Conservation (phyloP, 768 basidiomycete species). For the Chiua virens region DNA sequence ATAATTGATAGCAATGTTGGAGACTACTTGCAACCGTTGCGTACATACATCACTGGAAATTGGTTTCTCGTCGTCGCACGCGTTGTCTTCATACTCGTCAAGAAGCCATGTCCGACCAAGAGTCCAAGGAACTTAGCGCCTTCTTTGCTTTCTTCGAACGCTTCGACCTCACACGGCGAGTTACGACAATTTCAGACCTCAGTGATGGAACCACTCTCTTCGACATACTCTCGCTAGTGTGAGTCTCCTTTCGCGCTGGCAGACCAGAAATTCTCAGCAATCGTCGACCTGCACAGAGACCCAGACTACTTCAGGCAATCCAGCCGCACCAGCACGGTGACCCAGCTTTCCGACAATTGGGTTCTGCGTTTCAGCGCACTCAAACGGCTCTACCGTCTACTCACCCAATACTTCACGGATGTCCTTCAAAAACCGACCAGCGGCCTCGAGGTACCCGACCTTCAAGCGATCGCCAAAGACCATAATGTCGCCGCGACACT, state of each 20-base stretch:
- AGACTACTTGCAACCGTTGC: background rate
- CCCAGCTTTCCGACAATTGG: constrained; percentile 83
- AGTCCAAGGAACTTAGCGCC: constrained; percentile 69
- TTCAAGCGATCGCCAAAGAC: constrained; percentile 84
- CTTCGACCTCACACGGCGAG: constrained; percentile 65
- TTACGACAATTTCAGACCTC: constrained; percentile 66
- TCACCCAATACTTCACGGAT: constrained; percentile 87
- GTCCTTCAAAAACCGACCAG: constrained; percentile 78
- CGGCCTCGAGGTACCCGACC: constrained; percentile 81
- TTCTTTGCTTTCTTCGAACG: constrained; percentile 81
- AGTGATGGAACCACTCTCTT: constrained; percentile 78
- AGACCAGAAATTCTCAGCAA: constrained; percentile 5
- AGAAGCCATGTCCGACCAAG: constrained; percentile 37
- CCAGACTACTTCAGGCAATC: constrained; percentile 72
- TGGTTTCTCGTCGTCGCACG: constrained; percentile 7
- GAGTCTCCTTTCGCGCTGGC: constrained; percentile 29
- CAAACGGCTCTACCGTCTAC: constrained; percentile 82
- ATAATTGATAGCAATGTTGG: constrained; percentile 2
- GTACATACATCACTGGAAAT: constrained; percentile 2
- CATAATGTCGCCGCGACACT: constrained; percentile 63
- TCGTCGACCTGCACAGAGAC: constrained; percentile 50
- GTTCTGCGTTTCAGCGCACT: constrained; percentile 80
- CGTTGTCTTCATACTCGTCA: background rate
- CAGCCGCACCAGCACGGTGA: constrained; percentile 51
- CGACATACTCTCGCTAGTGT: constrained; percentile 77